Evolutionary conservation across 495 filamentous ascomycete genomes (phyloP), one percentile per base, ranked within the genome.

Genomic region (Oleoguttula mirabilis): DNA sequence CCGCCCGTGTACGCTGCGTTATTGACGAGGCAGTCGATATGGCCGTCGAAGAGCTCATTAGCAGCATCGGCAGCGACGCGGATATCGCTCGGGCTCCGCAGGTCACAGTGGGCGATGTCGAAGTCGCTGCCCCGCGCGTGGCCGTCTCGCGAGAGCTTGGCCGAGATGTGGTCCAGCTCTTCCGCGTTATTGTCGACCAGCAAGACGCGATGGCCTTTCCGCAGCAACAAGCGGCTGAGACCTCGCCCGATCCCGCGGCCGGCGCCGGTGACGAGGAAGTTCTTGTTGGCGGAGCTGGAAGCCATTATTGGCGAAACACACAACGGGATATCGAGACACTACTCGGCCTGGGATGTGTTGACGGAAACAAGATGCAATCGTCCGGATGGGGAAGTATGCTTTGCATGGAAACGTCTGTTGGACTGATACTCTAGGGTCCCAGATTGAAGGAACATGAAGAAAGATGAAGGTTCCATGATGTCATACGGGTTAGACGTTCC

Each of bases 261-360:
- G 21, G 50, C 51, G 36, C 56, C 54, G 8, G 52, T 59, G 42
- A 59, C 47, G 41, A 59, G 44, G 28, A 47, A 49, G 20, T 53
- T 50, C 66, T 75, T 34, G n/a, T 10, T n/a, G 17, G 30, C 30
- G 0, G n/a, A 30, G n/a, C n/a, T n/a, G n/a, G n/a, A n/a, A n/a
- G n/a, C n/a, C n/a, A n/a, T n/a, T n/a, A n/a, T n/a, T n/a, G n/a
- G n/a, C n/a, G n/a, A n/a, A n/a, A n/a, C n/a, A n/a, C n/a, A n/a
- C n/a, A n/a, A n/a, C n/a, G n/a, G n/a, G n/a, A n/a, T n/a, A n/a
- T n/a, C n/a, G n/a, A n/a, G n/a, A n/a, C n/a, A n/a, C n/a, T n/a
- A n/a, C n/a, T n/a, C n/a, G n/a, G n/a, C n/a, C n/a, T n/a, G n/a
- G n/a, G n/a, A n/a, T n/a, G n/a, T n/a, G n/a, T n/a, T n/a, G n/a